These are phyloP conservation scores for Apiotrichum gamsii DNA, from an alignment of 1,284 basidiomycete genomes.

Conservation along the genomic window DNA sequence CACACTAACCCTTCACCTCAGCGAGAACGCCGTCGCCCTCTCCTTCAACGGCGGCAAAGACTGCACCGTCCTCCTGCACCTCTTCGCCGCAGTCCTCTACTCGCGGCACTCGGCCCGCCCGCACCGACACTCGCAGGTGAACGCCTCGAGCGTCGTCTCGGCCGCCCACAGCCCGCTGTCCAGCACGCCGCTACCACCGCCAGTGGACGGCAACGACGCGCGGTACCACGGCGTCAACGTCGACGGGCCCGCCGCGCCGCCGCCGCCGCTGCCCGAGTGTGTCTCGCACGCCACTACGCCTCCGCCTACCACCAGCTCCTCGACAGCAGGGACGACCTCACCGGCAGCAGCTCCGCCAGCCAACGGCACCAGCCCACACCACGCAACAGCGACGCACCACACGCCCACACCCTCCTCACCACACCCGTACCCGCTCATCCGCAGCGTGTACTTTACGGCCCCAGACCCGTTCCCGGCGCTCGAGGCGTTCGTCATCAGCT, in stretches of 20 bases:
- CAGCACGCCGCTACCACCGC: too few species aligned
- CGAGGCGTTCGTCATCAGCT: slow-evolving; percentile 73
- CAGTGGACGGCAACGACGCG: too few species aligned
- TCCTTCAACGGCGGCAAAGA: slow-evolving; percentile 99
- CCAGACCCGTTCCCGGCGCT: slow-evolving; percentile 79
- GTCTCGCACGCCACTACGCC: neutral
- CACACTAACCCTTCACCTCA: too few species aligned
- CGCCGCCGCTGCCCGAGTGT: slow-evolving; percentile 10
- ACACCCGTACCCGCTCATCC: slow-evolving; percentile 53
- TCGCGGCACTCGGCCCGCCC: slow-evolving; percentile 24
- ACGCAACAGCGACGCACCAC: slow-evolving; percentile 9
- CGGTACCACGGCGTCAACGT: too few species aligned
- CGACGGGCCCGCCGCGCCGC: slow-evolving; percentile 9
- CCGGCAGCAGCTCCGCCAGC: neutral
- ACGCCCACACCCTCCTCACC: slow-evolving; percentile 4
- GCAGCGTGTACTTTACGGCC: slow-evolving; percentile 81
- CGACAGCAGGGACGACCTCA: too few species aligned
- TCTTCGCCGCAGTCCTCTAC: slow-evolving; percentile 66
- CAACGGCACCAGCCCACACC: neutral
- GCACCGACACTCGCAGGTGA: neutral
- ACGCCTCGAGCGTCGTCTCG: neutral
- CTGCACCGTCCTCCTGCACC: slow-evolving; percentile 89
- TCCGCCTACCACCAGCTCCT: too few species aligned
- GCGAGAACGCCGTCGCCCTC: slow-evolving; percentile 65
- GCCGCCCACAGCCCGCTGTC: neutral